A percentile compares a stretch with the other conserved stretches of the same genome.
These are phyloP conservation scores for Elymus sibiricus DNA, from an alignment of 176 grass and related monocot genomes.

Conservation along the genomic window DNA sequence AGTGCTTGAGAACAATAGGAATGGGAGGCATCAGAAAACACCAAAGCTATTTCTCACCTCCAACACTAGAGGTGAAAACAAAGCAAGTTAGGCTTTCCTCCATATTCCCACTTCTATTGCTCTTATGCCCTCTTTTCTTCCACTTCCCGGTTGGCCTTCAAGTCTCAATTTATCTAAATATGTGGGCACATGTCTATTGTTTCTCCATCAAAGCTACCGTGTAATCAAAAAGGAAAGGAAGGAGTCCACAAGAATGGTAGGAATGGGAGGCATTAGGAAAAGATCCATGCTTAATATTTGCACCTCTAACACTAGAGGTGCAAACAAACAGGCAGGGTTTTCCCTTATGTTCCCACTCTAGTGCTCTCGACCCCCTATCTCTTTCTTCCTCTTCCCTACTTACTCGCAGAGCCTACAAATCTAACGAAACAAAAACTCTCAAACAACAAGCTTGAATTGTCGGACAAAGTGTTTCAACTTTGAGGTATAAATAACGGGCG, in stretches of 20 bases:
- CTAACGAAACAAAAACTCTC: not conserved
- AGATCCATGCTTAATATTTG: not conserved
- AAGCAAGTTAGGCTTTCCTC: not conserved
- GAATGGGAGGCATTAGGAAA: conserved; percentile 5
- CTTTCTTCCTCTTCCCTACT: not conserved
- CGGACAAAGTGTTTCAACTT: too few species aligned
- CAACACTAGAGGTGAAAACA: not conserved
- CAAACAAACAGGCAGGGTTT: not conserved
- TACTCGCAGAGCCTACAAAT: not conserved
- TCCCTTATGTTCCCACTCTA: conserved; percentile 7
- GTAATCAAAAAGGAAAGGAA: not conserved
- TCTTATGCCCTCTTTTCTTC: not conserved
- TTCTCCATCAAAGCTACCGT: not conserved
- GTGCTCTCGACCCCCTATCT: conserved; percentile 7
- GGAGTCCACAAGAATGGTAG: not conserved
- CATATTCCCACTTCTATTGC: not conserved
- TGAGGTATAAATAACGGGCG: not conserved
- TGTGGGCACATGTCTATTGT: not conserved
- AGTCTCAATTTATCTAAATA: not conserved
- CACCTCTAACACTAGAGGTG: not conserved
- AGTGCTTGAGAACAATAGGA: not conserved
- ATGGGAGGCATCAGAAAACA: not conserved
- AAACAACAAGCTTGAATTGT: not conserved
- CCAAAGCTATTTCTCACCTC: not conserved
- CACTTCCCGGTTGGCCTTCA: not conserved